phyloP scores from a whole-genome alignment of 2,329 filamentous ascomycete species.

The Hypomyces perniciosus region DNA sequence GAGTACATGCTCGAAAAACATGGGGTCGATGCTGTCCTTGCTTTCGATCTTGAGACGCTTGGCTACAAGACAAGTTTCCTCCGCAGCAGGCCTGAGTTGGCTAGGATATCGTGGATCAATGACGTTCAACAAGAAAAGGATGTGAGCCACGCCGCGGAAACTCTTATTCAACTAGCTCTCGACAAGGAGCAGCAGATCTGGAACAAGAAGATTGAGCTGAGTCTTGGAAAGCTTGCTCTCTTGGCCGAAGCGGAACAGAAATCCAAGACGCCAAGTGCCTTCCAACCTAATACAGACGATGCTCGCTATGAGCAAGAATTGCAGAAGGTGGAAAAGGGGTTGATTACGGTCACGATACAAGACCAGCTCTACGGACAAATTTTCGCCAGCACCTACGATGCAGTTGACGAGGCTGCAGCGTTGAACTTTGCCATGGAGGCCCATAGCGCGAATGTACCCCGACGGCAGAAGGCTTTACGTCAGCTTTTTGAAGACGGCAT shows the following conservation, averaged over 20 bases:
- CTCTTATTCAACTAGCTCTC: conserved; percentile 63
- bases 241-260: conserved; percentile 53
- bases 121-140: conserved; percentile 74
- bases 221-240: conserved; percentile 74
- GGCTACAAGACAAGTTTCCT: conserved; percentile 74
- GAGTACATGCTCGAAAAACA: conserved; percentile 65
- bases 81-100: conserved; percentile 62
- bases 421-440: conserved; percentile 68
- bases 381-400: conserved; percentile 57
- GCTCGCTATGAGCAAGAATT: conserved; percentile 38
- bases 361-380: conserved; percentile 69
- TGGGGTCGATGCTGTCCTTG: conserved; percentile 62
- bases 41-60: conserved; percentile 62
- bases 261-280: conserved; percentile 20
- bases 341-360: conserved; percentile 72
- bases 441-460: conserved; percentile 50
- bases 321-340: conserved; percentile 53
- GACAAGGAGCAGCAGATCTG: conserved; percentile 73
- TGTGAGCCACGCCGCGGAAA: conserved; percentile 65
- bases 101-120: conserved; percentile 90
- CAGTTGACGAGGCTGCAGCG: conserved; percentile 75
- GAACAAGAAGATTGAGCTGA: conserved; percentile 91
- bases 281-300: conserved; percentile 33
- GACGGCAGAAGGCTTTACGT: conserved; percentile 59
- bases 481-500: conserved; percentile 67